These are phyloP conservation scores for Penicillium ochrochloron DNA, from an alignment of 495 filamentous ascomycete species.

Conservation along the genomic window DNA sequence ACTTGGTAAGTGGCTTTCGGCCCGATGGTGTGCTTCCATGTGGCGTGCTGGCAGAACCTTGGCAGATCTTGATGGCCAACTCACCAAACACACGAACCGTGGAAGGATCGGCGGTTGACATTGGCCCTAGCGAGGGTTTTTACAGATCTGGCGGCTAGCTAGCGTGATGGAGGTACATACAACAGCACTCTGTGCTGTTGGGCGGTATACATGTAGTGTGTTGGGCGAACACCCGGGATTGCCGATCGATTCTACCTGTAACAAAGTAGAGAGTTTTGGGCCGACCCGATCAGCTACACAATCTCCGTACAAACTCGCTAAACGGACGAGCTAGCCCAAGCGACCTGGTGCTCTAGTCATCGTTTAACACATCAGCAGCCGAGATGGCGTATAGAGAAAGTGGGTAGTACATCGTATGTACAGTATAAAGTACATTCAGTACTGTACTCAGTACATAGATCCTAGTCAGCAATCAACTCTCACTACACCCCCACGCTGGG, in stretches of 20 bases:
- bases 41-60: background rate
- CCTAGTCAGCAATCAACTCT: background rate
- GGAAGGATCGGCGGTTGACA: constrained; percentile 1
- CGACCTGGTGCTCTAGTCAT: constrained; percentile 6
- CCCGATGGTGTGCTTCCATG: constrained; percentile 14
- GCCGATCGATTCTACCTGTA: background rate
- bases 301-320: background rate
- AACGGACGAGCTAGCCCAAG: constrained; percentile 1
- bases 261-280: background rate
- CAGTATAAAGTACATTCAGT: background rate
- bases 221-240: background rate
- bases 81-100: constrained; percentile 7
- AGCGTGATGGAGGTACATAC: no score
- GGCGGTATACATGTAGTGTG: background rate
- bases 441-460: background rate
- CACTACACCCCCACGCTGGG: background rate
- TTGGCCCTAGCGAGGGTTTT: constrained; percentile 1
- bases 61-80: constrained; percentile 1
- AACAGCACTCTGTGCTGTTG: background rate
- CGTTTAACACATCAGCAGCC: constrained; percentile 19
- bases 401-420: background rate
- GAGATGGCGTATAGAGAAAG: background rate
- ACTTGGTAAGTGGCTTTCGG: constrained; percentile 4
- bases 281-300: background rate
- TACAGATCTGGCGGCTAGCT: background rate